These are phyloP conservation scores for Manihot esculenta DNA, from an alignment of 441 rosid genomes.

Conservation along the genomic window DNA sequence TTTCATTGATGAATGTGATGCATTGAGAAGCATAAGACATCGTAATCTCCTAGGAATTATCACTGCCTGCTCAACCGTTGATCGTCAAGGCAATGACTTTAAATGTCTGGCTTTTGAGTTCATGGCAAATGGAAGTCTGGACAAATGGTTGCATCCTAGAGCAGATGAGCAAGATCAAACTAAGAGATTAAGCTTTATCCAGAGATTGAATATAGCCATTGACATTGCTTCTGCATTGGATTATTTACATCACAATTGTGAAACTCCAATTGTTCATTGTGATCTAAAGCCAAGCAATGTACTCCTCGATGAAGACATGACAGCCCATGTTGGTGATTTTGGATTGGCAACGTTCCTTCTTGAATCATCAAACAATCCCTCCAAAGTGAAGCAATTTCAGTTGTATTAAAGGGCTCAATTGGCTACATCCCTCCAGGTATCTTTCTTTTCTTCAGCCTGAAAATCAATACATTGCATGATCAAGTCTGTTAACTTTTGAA, in stretches of 20 bases:
- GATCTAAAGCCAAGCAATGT: constrained; percentile 31
- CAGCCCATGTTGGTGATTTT: constrained; percentile 36
- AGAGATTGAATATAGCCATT: constrained; percentile 38
- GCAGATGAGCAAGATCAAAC: background rate
- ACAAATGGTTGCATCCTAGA: constrained; percentile 31
- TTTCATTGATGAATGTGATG: constrained; percentile 44
- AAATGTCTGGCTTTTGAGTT: constrained; percentile 43
- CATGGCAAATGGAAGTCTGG: constrained; percentile 46
- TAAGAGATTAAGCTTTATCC: constrained; percentile 27
- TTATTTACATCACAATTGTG: constrained; percentile 43
- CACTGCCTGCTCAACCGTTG: constrained; percentile 35
- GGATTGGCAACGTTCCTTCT: constrained; percentile 33
- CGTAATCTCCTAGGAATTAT: constrained; percentile 39
- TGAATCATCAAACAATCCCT: constrained; percentile 21
- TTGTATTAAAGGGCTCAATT: constrained; percentile 39
- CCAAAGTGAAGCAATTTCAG: constrained; percentile 24
- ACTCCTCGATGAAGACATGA: constrained; percentile 26
- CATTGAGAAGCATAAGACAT: constrained; percentile 35
- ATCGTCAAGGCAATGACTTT: constrained; percentile 37
- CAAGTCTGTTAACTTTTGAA: no score
- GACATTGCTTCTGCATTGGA: constrained; percentile 50
- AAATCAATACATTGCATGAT: no score
- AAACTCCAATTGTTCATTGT: constrained; percentile 34
- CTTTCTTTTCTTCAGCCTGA: background rate
- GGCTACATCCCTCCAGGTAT: constrained; percentile 53